Conservation (phyloP, 192 early-diverging fungal species). For the Linnemannia schmuckeri region DNA sequence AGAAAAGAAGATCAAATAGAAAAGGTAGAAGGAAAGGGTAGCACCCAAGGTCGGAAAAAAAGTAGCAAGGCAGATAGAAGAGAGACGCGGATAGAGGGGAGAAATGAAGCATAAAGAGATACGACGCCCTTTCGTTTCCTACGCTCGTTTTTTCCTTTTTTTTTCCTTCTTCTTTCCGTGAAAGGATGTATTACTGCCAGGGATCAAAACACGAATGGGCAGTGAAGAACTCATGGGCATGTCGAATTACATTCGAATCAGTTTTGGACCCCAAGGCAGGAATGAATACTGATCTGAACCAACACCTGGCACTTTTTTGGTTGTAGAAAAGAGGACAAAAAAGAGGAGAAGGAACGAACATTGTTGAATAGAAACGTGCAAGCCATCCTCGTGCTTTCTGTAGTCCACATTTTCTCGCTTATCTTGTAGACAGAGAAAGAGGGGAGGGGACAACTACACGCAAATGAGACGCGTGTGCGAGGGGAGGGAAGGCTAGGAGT, state of each 20-base stretch:
- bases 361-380: not conserved
- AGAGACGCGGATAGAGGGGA: not conserved
- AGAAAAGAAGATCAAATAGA: not conserved
- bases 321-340: no score
- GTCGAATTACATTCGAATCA: not conserved
- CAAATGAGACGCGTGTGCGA: not conserved
- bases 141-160: not conserved
- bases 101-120: not conserved
- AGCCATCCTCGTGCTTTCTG: not conserved
- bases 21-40: not conserved
- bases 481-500: not conserved
- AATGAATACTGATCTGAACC: constrained; percentile 56
- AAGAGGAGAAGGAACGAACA: not conserved
- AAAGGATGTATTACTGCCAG: not conserved
- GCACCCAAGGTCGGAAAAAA: not conserved
- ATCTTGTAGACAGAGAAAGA: not conserved
- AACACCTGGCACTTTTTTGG: constrained; percentile 36
- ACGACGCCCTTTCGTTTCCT: not conserved
- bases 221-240: not conserved
- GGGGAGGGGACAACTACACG: no score
- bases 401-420: not conserved
- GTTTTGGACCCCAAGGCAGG: not conserved
- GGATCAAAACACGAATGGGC: not conserved
- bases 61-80: not conserved
- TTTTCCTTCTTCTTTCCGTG: not conserved